Evolutionary conservation across 306 rosid species (phyloP).

Genomic region (Gleditsia sinensis): DNA sequence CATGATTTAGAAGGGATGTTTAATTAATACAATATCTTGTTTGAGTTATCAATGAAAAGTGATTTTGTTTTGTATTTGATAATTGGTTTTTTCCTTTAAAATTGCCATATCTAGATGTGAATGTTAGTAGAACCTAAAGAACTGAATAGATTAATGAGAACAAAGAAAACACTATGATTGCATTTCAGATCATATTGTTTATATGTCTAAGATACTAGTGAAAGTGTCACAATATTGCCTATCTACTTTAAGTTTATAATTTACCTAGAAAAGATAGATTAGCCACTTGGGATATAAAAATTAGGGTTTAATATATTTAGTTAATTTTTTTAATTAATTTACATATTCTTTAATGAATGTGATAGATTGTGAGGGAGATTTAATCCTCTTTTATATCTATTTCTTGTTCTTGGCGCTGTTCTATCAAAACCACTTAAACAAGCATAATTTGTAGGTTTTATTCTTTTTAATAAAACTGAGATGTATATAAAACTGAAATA

Average conservation of each 20-base stretch:
- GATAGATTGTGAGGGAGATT: slow-evolving; percentile 19
- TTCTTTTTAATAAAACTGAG: too few species aligned
- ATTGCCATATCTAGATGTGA: slow-evolving; percentile 42
- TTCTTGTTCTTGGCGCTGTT: slow-evolving; percentile 27
- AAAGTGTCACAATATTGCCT: slow-evolving; percentile 41
- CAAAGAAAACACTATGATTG: slow-evolving; percentile 42
- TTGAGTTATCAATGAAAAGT: slow-evolving; percentile 55
- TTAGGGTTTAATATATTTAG: slow-evolving; percentile 7
- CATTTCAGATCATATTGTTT: slow-evolving; percentile 6
- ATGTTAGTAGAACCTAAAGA: slow-evolving; percentile 49
- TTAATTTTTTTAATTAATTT: slow-evolving; percentile 33
- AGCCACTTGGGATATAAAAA: slow-evolving; percentile 51
- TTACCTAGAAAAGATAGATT: slow-evolving; percentile 38
- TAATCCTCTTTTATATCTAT: not conserved
- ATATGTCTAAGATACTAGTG: slow-evolving; percentile 36
- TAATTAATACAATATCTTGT: slow-evolving; percentile 23
- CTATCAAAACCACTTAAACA: slow-evolving; percentile 18
- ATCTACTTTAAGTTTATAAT: slow-evolving; percentile 40
- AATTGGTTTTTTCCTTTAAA: slow-evolving; percentile 31
- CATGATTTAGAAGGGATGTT: slow-evolving; percentile 37
- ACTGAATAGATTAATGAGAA: slow-evolving; percentile 40
- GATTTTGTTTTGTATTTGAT: slow-evolving; percentile 31
- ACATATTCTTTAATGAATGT: slow-evolving; percentile 10
- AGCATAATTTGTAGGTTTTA: not conserved
- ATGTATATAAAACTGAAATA: too few species aligned